phyloP scores from a whole-genome alignment of 1,139 yeast genomes.

The Wickerhamomyces sp. region DNA sequence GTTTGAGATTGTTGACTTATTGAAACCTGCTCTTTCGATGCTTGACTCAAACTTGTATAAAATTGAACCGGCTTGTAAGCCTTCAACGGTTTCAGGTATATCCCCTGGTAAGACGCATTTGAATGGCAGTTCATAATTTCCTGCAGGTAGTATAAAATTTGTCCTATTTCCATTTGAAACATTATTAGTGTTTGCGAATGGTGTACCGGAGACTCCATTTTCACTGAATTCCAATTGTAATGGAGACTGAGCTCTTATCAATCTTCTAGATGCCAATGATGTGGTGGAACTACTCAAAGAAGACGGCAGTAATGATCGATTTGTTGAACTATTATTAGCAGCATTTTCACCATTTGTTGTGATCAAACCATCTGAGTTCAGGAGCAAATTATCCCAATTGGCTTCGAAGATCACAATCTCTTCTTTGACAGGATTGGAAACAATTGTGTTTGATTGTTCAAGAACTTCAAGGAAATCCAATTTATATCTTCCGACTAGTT shows the following conservation, averaged over 20 bases:
- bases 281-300: constrained; percentile 3
- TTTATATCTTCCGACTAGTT: constrained; percentile 48
- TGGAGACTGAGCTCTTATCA: constrained; percentile 23
- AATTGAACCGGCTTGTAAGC: constrained; percentile 51
- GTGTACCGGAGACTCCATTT: constrained; percentile 30
- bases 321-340: background rate
- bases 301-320: background rate
- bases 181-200: constrained; percentile 26
- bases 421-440: constrained; percentile 45
- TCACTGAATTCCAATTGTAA: constrained; percentile 23
- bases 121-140: constrained; percentile 67
- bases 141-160: constrained; percentile 47
- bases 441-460: constrained; percentile 31
- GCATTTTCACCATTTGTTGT: background rate
- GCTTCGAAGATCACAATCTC: constrained; percentile 45
- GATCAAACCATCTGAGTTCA: constrained; percentile 38
- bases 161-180: constrained; percentile 20
- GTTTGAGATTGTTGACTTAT: constrained; percentile 23
- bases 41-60: constrained; percentile 50
- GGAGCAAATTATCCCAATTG: constrained; percentile 56
- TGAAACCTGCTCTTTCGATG: constrained; percentile 44
- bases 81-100: constrained; percentile 64
- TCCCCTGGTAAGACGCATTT: constrained; percentile 50
- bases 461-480: constrained; percentile 46
- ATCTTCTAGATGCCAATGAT: constrained; percentile 9